Evolutionary conservation across 2,329 filamentous ascomycete genomes (phyloP).

Genomic region (Neofusicoccum sp.): DNA sequence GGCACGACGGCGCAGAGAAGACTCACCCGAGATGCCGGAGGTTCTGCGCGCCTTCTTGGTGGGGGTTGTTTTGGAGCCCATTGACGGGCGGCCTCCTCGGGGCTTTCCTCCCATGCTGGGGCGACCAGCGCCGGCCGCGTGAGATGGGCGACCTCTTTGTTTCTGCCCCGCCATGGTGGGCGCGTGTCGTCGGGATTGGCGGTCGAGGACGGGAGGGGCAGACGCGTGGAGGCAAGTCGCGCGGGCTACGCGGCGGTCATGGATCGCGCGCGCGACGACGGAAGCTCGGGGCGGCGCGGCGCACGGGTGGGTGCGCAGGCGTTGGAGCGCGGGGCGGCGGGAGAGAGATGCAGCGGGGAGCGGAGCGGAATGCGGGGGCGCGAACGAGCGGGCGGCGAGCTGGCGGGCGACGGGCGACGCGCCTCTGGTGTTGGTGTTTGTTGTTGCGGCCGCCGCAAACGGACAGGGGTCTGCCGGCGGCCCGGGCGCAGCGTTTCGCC

Average conservation of each 20-base stretch:
- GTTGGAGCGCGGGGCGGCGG: neutral
- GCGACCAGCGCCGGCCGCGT: neutral
- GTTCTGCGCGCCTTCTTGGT: neutral
- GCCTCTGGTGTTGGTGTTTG: neutral
- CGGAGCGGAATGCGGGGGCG: too few relatives aligned
- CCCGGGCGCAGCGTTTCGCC: neutral
- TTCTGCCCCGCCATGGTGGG: neutral
- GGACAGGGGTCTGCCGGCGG: neutral
- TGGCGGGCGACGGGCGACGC: too few relatives aligned
- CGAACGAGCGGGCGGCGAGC: neutral
- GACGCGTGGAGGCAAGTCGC: neutral
- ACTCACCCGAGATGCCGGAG: neutral
- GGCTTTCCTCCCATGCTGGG: neutral
- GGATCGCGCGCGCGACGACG: neutral
- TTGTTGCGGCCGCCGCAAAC: neutral
- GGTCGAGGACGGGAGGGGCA: too few relatives aligned
- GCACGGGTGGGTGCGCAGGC: too few relatives aligned
- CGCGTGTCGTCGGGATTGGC: neutral
- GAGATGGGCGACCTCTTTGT: neutral
- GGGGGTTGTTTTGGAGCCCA: neutral
- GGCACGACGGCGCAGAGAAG: neutral
- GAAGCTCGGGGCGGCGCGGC: neutral
- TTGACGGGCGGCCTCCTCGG: neutral
- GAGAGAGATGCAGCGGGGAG: too few relatives aligned
- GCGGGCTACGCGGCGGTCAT: conserved; percentile 1